Evolutionary conservation across 2,329 filamentous ascomycete genomes (phyloP), one percentile per base, ranked within the genome.

Genomic region (Penicillium psychrosexuale): DNA sequence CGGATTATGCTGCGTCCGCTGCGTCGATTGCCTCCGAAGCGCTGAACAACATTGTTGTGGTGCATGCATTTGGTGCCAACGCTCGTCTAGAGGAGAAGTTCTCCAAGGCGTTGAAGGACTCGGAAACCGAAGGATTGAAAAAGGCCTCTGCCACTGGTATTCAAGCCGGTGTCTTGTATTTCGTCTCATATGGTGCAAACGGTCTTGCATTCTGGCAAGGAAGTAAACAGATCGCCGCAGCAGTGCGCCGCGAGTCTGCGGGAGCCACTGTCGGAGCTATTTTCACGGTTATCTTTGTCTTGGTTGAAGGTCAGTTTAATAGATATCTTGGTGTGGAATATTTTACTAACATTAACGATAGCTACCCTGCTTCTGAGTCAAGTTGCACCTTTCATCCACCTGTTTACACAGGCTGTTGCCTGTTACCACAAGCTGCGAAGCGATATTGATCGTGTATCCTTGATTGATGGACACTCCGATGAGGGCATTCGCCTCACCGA

Each of bases 161-260:
- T 0, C 84, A 87, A 64, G 78, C 83, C 8, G 85, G 85, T 9
- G 68, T 82, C 15, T 72, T 88, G 7, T 89, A 87, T 66, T 88
- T 89, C 59, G 82, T 89, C 59, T 83, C 84, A 4, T 88, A 86
- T 60, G 80, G 83, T 2, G 84, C 84, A 7, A 88, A 88, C 66
- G 84, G 83, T 1, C 74, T 89, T 13, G 84, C 85, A 0, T 88
- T 87, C 65, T 89, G 84, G 84, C 81, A 87, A 66, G 86, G 85
- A 45, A 85, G 82, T 58, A 77, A 74, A 34, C 79, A 79, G 48
- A 79, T 85, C 39, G 78, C 78, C 11, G 72, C 65, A n/a, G 47
- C 65, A 5, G 64, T 71, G 22, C 47, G 47, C 3, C 31, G 47
- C 1, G 54, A 56, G 12, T 45, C 61, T 2, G 28, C 49, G 0